Percentiles rank a stretch among this genome's conserved stretches.
Conservation (phyloP, 768 basidiomycete genomes). For the Clitopilus hobsonii region DNA sequence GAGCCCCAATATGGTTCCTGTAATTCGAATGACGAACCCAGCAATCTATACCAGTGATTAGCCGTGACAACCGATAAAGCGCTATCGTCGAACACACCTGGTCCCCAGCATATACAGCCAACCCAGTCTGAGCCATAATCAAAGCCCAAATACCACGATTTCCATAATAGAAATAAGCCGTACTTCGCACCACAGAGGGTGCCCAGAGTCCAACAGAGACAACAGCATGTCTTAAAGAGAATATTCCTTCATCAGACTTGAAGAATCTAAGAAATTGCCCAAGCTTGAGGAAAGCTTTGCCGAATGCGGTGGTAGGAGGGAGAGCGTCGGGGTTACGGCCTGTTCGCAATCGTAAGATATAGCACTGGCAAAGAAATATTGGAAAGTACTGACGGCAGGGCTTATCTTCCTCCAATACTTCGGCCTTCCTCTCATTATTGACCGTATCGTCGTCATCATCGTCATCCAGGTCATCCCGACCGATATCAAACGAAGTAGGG, state of each 20-base stretch:
- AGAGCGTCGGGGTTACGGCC: conserved; percentile 38
- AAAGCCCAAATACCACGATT: conserved; percentile 41
- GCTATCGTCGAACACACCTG: conserved; percentile 20
- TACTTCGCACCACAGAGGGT: conserved; percentile 30
- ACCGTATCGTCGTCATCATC: conserved; percentile 19
- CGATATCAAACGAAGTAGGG: conserved; percentile 24
- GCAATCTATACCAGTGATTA: conserved; percentile 20
- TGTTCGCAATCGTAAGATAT: conserved; percentile 5
- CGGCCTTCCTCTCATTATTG: conserved; percentile 3
- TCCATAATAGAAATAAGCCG: conserved; percentile 37
- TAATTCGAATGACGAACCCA: conserved; percentile 27
- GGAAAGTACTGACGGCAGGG: conserved; percentile 6
- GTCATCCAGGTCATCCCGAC: conserved; percentile 6
- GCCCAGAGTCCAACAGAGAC: conserved; percentile 39
- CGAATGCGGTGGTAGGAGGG: conserved; percentile 30
- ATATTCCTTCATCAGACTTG: conserved; percentile 35
- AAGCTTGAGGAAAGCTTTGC: conserved; percentile 25
- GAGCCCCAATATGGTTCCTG: conserved; percentile 29
- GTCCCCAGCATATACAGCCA: conserved; percentile 40
- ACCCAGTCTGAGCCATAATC: conserved; percentile 38
- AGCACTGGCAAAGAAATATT: background rate
- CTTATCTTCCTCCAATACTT: conserved; percentile 13
- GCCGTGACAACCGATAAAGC: background rate
- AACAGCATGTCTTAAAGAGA: conserved; percentile 32
- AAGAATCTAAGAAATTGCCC: conserved; percentile 32